These are phyloP conservation scores for Lindgomyces ingoldianus DNA, from an alignment of 495 filamentous ascomycete genomes.

Conservation along the genomic window DNA sequence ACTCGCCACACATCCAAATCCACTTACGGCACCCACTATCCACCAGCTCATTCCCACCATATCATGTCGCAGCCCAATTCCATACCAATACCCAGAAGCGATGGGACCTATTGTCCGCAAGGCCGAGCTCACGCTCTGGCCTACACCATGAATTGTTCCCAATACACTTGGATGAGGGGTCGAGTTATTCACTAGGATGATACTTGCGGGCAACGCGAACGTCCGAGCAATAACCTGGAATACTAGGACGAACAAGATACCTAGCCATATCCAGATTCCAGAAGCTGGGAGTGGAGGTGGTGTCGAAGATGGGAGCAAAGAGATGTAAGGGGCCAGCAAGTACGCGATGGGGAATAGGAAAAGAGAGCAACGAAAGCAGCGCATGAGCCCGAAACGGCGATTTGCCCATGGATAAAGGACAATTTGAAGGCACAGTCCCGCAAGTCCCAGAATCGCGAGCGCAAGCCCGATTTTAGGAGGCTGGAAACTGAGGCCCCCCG, in stretches of 20 bases:
- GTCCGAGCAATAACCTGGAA: constrained; percentile 41
- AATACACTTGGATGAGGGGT: constrained; percentile 41
- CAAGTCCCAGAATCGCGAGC: constrained; percentile 42
- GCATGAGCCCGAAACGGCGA: constrained; percentile 40
- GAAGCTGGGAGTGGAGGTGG: constrained; percentile 31
- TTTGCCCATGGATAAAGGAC: constrained; percentile 40
- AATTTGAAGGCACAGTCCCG: constrained; percentile 40
- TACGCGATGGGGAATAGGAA: constrained; percentile 43
- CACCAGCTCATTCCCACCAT: constrained; percentile 42
- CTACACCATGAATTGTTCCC: constrained; percentile 42
- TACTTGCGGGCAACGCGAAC: constrained; percentile 39
- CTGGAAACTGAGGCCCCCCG: constrained; percentile 39
- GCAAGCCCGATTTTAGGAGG: constrained; percentile 40
- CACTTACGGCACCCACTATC: constrained; percentile 32
- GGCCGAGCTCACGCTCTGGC: constrained; percentile 36
- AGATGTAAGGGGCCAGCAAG: constrained; percentile 41
- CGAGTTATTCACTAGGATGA: constrained; percentile 43
- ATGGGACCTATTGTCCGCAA: constrained; percentile 41
- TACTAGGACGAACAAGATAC: constrained; percentile 37
- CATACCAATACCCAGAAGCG: constrained; percentile 41
- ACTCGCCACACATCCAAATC: constrained; percentile 37
- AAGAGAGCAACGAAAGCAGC: constrained; percentile 39
- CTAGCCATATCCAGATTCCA: constrained; percentile 38
- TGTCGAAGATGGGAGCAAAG: constrained; percentile 38
- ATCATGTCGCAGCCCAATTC: constrained; percentile 38